Base-by-base conservation (phyloP, 768 basidiomycete genomes). In the Hirschioporus abietinus region DNA sequence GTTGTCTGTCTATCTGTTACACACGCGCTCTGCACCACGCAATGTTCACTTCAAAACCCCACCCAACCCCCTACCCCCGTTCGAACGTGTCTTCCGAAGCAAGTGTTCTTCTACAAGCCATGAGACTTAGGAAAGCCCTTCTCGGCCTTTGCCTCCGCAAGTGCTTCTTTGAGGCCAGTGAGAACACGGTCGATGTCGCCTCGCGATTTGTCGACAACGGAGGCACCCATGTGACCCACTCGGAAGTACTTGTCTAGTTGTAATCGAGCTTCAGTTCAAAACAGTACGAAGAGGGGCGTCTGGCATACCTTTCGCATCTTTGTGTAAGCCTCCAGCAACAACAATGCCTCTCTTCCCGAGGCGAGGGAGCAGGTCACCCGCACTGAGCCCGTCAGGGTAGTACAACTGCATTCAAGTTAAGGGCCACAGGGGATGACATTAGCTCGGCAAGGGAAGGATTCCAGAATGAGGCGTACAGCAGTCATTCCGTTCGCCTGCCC, bases 141-240 rank as follows among this genome's bases (percentile, higher is more conserved):
- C 69, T 76, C 74, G 15, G 70, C 82, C 25, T 67, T 82, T 35
- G 71, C 81, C 64, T 82, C 84, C 18, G 75, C 66, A 64, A 93
- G 72, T 2, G 83, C 78, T 66, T 88, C 87, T 72, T 82, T 83
- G 74, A 97, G 75, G 6, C 86, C 87, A 17, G 79, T 76, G 60
- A 93, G 80, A 66, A 97, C 79, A 73, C 78, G 87, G 70, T 93
- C 88, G 15, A 96, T 74, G 74, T 98, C 95, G 0, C 86, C 89
- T 64, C 95, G 82, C 66, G 82, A 71, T 25, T 78, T 64, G 67
- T 95, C 86, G 7, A 91, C 88, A 24, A 85, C 95, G n/a, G 90
- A 88, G 66, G 89, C 75, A 63, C 96, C 96, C 95, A 98, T 96
- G 76, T 97, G 96, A 35, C 90, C 95, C 65, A 97, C 88, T 63